These are phyloP conservation scores for Phytophthora pluvialis DNA, from an alignment of 352 stramenopile genomes.

Conservation along the genomic window DNA sequence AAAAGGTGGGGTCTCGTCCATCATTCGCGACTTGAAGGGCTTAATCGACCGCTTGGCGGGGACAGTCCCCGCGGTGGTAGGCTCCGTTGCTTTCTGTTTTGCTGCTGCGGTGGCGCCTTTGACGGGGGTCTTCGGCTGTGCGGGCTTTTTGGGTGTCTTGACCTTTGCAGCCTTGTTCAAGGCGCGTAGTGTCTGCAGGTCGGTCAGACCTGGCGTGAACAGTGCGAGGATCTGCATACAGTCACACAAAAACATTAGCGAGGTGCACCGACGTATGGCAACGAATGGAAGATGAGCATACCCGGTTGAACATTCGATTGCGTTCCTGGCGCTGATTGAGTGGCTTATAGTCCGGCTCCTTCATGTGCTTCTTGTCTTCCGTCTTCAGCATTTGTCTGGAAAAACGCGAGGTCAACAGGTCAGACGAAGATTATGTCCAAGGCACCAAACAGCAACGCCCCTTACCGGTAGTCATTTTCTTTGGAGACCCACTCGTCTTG, in stretches of 20 bases:
- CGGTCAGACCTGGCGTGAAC: conserved; percentile 68
- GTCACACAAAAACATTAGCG: conserved; percentile 3
- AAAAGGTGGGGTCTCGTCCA: conserved; percentile 71
- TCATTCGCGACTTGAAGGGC: conserved; percentile 82
- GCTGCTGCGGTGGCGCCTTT: conserved; percentile 27
- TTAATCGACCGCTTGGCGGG: conserved; percentile 64
- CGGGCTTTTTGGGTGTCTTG: conserved; percentile 59
- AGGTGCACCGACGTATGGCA: not conserved
- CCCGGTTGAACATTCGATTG: conserved; percentile 84
- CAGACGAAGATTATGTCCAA: conserved; percentile 1
- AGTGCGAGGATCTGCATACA: conserved; percentile 55
- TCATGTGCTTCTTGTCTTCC: conserved; percentile 89
- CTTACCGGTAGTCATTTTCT: conserved; percentile 86
- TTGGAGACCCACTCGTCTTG: conserved; percentile 86
- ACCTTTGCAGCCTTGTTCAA: conserved; percentile 75
- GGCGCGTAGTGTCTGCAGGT: conserved; percentile 66
- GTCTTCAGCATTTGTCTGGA: conserved; percentile 88
- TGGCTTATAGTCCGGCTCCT: conserved; percentile 69
- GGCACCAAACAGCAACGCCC: not conserved
- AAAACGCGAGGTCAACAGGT: conserved; percentile 1
- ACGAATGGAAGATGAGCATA: conserved; percentile 30
- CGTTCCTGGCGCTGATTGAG: conserved; percentile 84
- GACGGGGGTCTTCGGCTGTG: conserved; percentile 35
- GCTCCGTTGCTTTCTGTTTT: conserved; percentile 54
- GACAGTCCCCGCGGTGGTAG: conserved; percentile 16